phyloP scores from a whole-genome alignment of 1,139 yeast species.

The Suzukiozyma palmioleophila region DNA sequence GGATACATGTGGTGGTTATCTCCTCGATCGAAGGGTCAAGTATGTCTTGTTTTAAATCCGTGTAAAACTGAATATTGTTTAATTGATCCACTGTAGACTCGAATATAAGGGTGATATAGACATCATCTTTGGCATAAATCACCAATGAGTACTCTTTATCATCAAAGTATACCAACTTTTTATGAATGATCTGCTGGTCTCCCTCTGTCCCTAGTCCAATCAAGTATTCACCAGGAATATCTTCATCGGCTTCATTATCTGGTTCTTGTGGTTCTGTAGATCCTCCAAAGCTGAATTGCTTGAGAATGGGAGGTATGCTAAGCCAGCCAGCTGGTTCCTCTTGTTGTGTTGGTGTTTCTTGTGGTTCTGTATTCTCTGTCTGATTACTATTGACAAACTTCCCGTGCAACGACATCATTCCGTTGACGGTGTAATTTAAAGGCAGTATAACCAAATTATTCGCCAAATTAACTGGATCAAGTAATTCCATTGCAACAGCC shows the following conservation, averaged over 20 bases:
- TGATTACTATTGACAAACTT: conserved; percentile 2
- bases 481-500: conserved; percentile 22
- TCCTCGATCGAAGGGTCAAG: conserved; percentile 25
- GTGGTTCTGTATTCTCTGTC: conserved; percentile 1
- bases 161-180: conserved; percentile 26
- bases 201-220: conserved; percentile 20
- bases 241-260: conserved; percentile 16
- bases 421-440: conserved; percentile 32
- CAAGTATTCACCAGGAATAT: conserved; percentile 21
- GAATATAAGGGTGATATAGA: conserved; percentile 24
- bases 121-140: conserved; percentile 21
- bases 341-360: conserved; percentile 4
- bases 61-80: conserved; percentile 22
- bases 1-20: conserved; percentile 12
- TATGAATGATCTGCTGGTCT: conserved; percentile 12
- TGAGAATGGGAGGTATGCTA: conserved; percentile 22
- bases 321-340: conserved; percentile 16
- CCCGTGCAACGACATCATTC: conserved; percentile 21
- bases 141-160: conserved; percentile 31
- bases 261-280: conserved; percentile 3
- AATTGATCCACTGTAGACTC: conserved; percentile 24
- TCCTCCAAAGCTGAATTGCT: conserved; percentile 7
- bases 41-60: conserved; percentile 13
- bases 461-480: conserved; percentile 34
- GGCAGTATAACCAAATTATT: conserved; percentile 39